Base-by-base conservation (phyloP, 176 grass and related monocot genomes). In the Ensete glaucum region DNA sequence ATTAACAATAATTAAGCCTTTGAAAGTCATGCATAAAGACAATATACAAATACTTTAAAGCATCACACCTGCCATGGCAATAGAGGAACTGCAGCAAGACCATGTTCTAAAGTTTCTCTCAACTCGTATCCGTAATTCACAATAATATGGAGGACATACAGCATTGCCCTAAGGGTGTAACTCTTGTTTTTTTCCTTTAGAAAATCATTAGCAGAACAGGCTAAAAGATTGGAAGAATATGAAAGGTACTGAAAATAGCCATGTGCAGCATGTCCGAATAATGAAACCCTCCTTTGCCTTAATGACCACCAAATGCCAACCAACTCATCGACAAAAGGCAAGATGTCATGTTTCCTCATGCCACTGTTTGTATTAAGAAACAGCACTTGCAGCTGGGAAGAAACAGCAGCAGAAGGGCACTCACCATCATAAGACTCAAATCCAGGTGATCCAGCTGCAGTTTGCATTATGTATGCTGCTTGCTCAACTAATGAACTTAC, bases 171-270 rank as follows among this genome's bases (percentile, higher is more conserved):
- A 62, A 97, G 82, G 52, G 77, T 92, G 67, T 78, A 88, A 77
- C 83, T 90, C 73, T 79, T 93, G 62, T 82, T 78, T 87, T 87
- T 90, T 78, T 84, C 88, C 74, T 87, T 84, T 67, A 84, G 76
- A 73, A 77, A 14, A 74, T 97, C 77, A 72, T 19, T 66, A 57
- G 82, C 76, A 79, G 85, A 78, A 48, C 54, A 71, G 76, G 82
- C 62, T 65, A 87, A 76, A 87, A 83, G 50, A 75, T 87, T 91
- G 73, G 93, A 97, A 54, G 90, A 90, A 87, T 87, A 72, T 53
- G 82, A 87, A 81, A 97, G 94, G 72, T 90, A 93, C 80, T 93
- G 82, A 83, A 93, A 93, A 83, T 88, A 97, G 73, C 89, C 90
- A 90, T 79, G 78, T 77, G 94, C 94, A 60, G 94, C 87, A 82